A percentile compares a stretch with the other conserved stretches of the same genome.
These are phyloP conservation scores for Ophiocordyceps unilateralis DNA, from an alignment of 2,329 filamentous ascomycete species.

Conservation along the genomic window DNA sequence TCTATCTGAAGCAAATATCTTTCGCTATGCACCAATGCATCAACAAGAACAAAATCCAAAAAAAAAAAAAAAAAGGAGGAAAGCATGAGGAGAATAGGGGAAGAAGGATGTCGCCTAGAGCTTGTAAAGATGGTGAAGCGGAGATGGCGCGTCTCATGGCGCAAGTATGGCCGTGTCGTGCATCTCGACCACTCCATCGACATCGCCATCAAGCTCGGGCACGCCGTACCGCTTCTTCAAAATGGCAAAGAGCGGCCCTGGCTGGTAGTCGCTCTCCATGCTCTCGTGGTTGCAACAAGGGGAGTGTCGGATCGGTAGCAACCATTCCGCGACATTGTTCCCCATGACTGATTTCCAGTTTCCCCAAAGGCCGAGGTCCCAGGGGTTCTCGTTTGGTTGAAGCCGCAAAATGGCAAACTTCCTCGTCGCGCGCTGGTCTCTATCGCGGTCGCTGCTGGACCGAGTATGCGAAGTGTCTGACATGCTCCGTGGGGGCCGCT, in stretches of 20 bases:
- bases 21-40: not conserved
- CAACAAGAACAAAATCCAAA: not conserved
- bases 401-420: slow-evolving; percentile 69
- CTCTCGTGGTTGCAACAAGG: slow-evolving; percentile 56
- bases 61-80: not conserved
- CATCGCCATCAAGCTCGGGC: not conserved
- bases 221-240: slow-evolving; percentile 27
- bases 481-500: not conserved
- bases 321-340: slow-evolving; percentile 51
- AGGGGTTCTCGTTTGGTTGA: slow-evolving; percentile 64
- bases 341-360: slow-evolving; percentile 80
- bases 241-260: slow-evolving; percentile 43
- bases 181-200: not conserved
- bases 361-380: slow-evolving; percentile 50
- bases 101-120: not conserved
- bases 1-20: not conserved
- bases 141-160: not conserved
- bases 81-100: not conserved
- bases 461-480: slow-evolving; percentile 9
- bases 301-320: slow-evolving; percentile 58
- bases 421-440: slow-evolving; percentile 33
- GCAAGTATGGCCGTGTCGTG: not conserved
- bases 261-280: slow-evolving; percentile 47
- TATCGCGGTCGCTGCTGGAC: slow-evolving; percentile 6
- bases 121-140: too few species aligned